Percentiles rank a stretch among this genome's conserved stretches.
These are phyloP conservation scores for Phaeotremella fagi DNA, from an alignment of 768 basidiomycete species.

Conservation along the genomic window DNA sequence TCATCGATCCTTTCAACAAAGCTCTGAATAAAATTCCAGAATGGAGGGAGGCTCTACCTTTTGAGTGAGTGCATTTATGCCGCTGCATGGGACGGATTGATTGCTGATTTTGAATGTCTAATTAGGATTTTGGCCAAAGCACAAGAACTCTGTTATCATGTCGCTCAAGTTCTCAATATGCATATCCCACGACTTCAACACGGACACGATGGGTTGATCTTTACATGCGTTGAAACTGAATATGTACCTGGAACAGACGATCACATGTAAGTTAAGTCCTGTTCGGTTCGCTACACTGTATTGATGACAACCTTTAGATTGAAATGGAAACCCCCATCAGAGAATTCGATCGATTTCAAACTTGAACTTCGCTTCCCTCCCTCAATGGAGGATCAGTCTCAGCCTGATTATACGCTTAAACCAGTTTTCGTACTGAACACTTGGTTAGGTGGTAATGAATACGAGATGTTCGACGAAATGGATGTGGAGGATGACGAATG, in stretches of 20 bases:
- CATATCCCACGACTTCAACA: constrained; percentile 84
- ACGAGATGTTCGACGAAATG: constrained; percentile 82
- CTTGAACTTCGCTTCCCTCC: constrained; percentile 91
- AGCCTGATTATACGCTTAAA: constrained; percentile 77
- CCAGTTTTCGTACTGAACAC: constrained; percentile 78
- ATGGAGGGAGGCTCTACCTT: constrained; percentile 63
- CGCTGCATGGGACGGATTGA: no score
- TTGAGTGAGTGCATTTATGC: constrained; percentile 67
- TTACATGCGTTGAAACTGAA: constrained; percentile 79
- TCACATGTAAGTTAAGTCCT: constrained; percentile 70
- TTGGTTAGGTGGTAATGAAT: constrained; percentile 67
- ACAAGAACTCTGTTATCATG: constrained; percentile 78
- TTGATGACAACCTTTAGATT: constrained; percentile 56
- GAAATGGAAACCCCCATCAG: constrained; percentile 98
- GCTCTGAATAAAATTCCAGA: constrained; percentile 67
- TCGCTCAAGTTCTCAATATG: constrained; percentile 75
- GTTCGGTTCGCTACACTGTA: constrained; percentile 2
- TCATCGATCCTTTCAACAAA: constrained; percentile 71
- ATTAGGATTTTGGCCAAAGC: constrained; percentile 78
- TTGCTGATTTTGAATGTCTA: no score
- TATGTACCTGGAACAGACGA: constrained; percentile 79
- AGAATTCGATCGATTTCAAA: constrained; percentile 97
- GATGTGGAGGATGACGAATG: constrained; percentile 83
- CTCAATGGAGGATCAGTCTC: constrained; percentile 52
- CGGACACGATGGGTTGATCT: constrained; percentile 92